Evolutionary conservation across 73 alveolate species (phyloP).

Genomic region (Urostyla sp.): DNA sequence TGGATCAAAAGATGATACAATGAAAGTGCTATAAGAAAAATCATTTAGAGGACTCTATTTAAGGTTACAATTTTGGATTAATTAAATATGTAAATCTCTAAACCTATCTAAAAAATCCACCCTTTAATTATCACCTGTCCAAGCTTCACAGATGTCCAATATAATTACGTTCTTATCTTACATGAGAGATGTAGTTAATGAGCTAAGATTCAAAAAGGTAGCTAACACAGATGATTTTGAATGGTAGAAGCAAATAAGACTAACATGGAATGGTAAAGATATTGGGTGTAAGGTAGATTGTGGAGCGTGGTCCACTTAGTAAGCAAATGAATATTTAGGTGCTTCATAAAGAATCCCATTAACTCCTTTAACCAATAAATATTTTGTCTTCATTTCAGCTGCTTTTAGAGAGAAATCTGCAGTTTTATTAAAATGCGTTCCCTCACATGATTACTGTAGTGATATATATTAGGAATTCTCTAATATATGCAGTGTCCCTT

Average conservation of each 20-base stretch:
- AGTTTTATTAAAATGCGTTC: conserved; percentile 65
- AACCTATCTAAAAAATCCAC: conserved; percentile 31
- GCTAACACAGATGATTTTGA: conserved; percentile 70
- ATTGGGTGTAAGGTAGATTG: conserved; percentile 76
- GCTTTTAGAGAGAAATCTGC: conserved; percentile 77
- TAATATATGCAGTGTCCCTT: conserved; percentile 66
- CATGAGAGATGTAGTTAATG: conserved; percentile 72
- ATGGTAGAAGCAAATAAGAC: conserved; percentile 80
- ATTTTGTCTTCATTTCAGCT: conserved; percentile 69
- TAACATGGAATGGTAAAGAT: conserved; percentile 77
- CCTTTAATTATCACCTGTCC: conserved; percentile 54
- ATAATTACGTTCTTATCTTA: conserved; percentile 64
- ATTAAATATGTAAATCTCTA: conserved; percentile 68
- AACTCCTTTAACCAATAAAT: conserved; percentile 77
- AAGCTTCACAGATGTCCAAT: conserved; percentile 55
- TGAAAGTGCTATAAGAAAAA: conserved; percentile 68
- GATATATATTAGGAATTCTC: conserved; percentile 70
- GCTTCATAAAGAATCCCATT: conserved; percentile 53
- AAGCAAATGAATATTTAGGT: conserved; percentile 78
- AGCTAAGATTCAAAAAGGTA: conserved; percentile 47
- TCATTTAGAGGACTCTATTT: conserved; percentile 72
- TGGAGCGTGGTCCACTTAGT: conserved; percentile 75
- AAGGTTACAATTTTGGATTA: conserved; percentile 81
- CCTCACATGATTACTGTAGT: conserved; percentile 59
- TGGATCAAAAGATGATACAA: conserved; percentile 50